Evolutionary conservation across 208 protist genomes (phyloP), one percentile per base, ranked within the genome.

Genomic region (Leishmania gerbilli): DNA sequence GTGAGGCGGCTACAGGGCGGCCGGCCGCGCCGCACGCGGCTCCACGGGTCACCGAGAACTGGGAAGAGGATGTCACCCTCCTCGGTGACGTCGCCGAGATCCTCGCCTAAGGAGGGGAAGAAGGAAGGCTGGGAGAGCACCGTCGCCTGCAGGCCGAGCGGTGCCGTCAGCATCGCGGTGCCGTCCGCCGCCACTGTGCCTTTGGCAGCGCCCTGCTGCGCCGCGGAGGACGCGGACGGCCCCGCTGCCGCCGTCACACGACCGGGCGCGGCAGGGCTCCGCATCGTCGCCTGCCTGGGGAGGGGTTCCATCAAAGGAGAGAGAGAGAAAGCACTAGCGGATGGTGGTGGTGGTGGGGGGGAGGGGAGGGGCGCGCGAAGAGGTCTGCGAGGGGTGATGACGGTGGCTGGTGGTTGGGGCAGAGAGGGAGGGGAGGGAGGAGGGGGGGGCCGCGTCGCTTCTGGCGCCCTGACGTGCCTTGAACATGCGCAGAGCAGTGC

Each of bases 31-130:
- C 51, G 77, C 64, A 84, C 47, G 47, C 72, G 79, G 11, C 45
- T 55, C 71, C 76, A 82, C 79, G 82, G 84, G 74, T 87, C 80
- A 42, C 79, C 69, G 37, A 92, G 85, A 45, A 94, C 84, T 31
- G 88, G 78, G 58, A 92, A 93, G 13, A 96, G 84, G 68, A 96
- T 93, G 71, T 96, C 93, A 31, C 90, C 91, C 65, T 92, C 89
- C 76, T 96, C 93, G 7, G 87, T 77, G 40, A 85, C 4, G 42
- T 85, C 82, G 21, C 77, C 82, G 34, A 94, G 65, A 34, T 90
- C 88, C 17, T 88, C 83, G 27, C 69, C 65, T 0, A 85, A 56
- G 47, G 79, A 74, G 27, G 86, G 77, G 55, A 79, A 88, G 37
- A 92, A 89, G 53, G 84, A 77, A 17, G 90, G 89, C 67, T 85